A percentile compares a stretch with the other conserved stretches of the same genome.
Evolutionary conservation across 805 yeast species (phyloP).

Genomic region (Ogataea henricii): DNA sequence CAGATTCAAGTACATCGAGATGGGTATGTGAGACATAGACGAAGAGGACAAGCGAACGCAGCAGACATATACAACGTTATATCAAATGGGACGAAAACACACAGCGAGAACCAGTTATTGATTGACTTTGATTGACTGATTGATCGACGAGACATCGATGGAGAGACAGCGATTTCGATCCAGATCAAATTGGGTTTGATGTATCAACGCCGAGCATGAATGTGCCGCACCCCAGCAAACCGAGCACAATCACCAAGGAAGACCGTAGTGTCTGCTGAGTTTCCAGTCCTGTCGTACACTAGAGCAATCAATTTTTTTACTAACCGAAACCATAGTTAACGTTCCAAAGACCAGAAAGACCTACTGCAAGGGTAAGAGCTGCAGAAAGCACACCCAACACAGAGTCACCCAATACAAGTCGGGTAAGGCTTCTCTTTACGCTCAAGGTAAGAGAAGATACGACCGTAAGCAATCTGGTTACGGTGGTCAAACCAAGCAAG

Average conservation of each 20-base stretch:
- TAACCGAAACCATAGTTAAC: constrained; percentile 66
- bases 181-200: no score
- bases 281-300: no score
- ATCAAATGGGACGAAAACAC: no score
- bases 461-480: constrained; percentile 99
- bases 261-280: no score
- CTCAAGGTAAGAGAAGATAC: constrained; percentile 99
- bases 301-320: background rate
- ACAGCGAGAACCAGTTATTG: no score
- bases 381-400: constrained; percentile 99
- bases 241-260: background rate
- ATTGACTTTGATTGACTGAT: no score
- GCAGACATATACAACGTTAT: background rate
- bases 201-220: no score
- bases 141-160: no score
- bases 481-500: constrained; percentile 99
- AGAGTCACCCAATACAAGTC: constrained; percentile 99
- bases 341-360: constrained; percentile 99
- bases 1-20: constrained; percentile 15
- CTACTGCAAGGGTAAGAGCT: constrained; percentile 98
- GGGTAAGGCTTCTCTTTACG: constrained; percentile 98
- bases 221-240: no score
- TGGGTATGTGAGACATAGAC: constrained; percentile 21
- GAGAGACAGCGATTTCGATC: no score
- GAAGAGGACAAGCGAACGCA: background rate